These are phyloP conservation scores for Myxozyma vanderwaltii DNA, from an alignment of 805 yeast genomes.

Conservation along the genomic window DNA sequence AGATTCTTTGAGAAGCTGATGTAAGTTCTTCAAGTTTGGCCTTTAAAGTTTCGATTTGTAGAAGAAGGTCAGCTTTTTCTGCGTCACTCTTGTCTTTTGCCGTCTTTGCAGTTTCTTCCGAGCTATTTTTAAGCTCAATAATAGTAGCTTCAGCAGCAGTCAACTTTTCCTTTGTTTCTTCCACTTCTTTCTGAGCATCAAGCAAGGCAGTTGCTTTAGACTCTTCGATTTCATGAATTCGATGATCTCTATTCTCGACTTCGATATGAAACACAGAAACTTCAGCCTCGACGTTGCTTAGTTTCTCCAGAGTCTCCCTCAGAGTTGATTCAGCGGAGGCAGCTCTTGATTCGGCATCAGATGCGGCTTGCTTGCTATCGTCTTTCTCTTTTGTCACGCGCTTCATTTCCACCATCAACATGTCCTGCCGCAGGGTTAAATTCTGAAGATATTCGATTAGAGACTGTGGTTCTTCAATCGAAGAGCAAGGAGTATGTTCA, in stretches of 20 bases:
- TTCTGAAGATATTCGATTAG: constrained; percentile 71
- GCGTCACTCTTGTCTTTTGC: constrained; percentile 19
- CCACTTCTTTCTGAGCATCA: not conserved
- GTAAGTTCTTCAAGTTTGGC: not conserved
- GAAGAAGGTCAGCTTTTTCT: constrained; percentile 32
- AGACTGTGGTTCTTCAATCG: constrained; percentile 69
- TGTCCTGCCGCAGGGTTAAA: constrained; percentile 57
- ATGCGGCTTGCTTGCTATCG: not conserved
- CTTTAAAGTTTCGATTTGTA: constrained; percentile 6
- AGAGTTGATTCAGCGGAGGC: not conserved
- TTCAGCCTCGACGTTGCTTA: constrained; percentile 9
- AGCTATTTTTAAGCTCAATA: not conserved
- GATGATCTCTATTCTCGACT: constrained; percentile 17
- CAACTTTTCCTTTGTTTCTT: constrained; percentile 1
- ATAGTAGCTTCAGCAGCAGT: not conserved
- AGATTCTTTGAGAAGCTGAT: not conserved
- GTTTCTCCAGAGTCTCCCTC: not conserved
- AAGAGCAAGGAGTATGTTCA: constrained; percentile 79
- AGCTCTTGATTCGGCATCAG: not conserved
- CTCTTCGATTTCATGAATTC: not conserved
- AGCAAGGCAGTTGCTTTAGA: not conserved
- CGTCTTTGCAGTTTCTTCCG: not conserved
- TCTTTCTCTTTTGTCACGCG: constrained; percentile 43
- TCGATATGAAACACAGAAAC: constrained; percentile 5
- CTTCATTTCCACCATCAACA: constrained; percentile 68